Evolutionary conservation across 768 basidiomycete genomes (phyloP), one percentile per base, ranked within the genome.

Genomic region (Mrakia gelida): DNA sequence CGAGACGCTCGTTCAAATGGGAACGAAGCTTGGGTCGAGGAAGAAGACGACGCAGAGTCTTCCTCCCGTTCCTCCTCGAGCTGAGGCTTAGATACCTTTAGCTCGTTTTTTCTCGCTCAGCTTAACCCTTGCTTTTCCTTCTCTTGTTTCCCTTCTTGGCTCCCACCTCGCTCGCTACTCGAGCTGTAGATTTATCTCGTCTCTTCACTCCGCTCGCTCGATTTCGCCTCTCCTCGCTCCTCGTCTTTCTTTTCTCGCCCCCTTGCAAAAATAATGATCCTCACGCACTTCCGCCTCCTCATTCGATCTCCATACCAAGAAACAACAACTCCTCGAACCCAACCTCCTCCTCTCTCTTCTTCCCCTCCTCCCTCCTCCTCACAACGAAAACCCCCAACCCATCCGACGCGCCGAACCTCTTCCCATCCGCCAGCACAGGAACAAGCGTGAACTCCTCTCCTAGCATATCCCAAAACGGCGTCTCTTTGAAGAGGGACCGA

Each of bases 1-100:
- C 32, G 94, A 95, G 85, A 95, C 94, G 0, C 88, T 95, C 34
- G 93, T 95, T 11, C 90, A 92, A 45, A 92, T 92, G 71, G 93
- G 93, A 15, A 92, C 91, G 90, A 91, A 61, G 72, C 34, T 73
- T 28, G 72, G 72, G 21, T 10, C 16, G 38, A 70, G 67, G 41
- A 70, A 41, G 67, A 45, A 26, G 67, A 59, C 26, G 59, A 59
- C 26, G 4, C 26, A 59, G 59, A n/a, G 59, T 15, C 59, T 59
- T 9, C 59, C 59, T 59, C 59, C 59, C 28, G 59, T 59, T 18
- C 26, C 59, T 26, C n/a, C 59, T 26, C 23, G 59, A 59, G 59
- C 59, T 26, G 49, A 4, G 3, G 49, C 15, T 3, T 52, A 52
- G 18, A n/a, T n/a, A n/a, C n/a, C n/a, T n/a, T 0, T 21, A 52